Evolutionary conservation across 176 grass and related monocot species (phyloP).

Genomic region (Carex kokanica): DNA sequence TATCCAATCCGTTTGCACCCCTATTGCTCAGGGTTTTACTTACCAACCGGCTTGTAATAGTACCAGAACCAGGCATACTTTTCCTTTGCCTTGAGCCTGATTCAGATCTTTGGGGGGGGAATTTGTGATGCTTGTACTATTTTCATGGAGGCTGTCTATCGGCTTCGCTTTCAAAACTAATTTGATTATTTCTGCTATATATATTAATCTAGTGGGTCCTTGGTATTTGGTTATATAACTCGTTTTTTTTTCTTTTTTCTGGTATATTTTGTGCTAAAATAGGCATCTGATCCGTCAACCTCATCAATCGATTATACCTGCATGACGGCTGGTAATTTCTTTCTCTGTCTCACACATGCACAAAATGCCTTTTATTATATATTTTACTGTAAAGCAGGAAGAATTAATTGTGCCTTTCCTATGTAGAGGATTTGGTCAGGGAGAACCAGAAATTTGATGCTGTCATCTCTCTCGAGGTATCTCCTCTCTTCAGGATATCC

Average conservation of each 20-base stretch:
- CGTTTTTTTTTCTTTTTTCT: background rate
- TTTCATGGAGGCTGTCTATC: background rate
- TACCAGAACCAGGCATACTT: background rate
- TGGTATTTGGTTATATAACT: background rate
- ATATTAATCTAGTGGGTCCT: background rate
- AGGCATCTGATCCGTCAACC: constrained; percentile 83
- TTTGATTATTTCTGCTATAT: background rate
- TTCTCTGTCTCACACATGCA: background rate
- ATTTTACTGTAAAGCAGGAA: background rate
- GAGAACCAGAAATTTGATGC: constrained; percentile 83
- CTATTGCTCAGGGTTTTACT: background rate
- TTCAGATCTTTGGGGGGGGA: background rate
- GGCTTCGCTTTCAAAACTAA: background rate
- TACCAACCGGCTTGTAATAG: background rate
- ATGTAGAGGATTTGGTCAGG: constrained; percentile 81
- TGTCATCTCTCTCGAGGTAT: constrained; percentile 88
- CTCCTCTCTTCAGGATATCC: background rate
- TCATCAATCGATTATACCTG: constrained; percentile 85
- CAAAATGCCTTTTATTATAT: background rate
- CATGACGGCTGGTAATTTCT: constrained; percentile 63
- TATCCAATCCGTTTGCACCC: background rate
- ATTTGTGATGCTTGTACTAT: background rate
- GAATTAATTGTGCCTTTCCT: constrained; percentile 29
- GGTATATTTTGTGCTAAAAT: background rate
- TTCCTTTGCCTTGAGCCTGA: background rate